Evolutionary conservation across 106 monocot species (phyloP), one percentile per base, ranked within the genome.

Genomic region (Agapanthus africanus): DNA sequence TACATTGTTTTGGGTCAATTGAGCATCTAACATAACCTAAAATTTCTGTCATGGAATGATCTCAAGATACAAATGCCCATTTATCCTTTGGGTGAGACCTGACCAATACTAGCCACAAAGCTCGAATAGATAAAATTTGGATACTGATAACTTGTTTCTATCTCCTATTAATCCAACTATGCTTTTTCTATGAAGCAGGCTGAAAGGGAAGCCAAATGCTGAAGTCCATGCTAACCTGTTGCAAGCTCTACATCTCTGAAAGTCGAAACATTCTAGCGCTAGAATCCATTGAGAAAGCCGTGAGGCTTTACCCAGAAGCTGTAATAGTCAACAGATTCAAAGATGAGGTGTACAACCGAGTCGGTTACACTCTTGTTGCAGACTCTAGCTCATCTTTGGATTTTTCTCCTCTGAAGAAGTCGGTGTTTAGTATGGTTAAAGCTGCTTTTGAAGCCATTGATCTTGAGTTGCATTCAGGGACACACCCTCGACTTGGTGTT

Each of bases 221-320:
- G 77, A 79, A 81, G 69, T 62, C 79, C 1, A 75, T 81, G 79
- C 70, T 95, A 6, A 72, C 80, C 51, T 95, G 88, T 37, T 91
- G 87, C 88, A 95, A 95, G 73, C 61, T 95, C 11, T 95, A 95
- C 77, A 88, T 95, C 75, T 95, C 94, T 21, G 94, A 91, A 67
- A 85, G 81, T 47, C 76, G 85, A 33, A 95, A 91, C 47, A 33
- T 59, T 14, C 25, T 42, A 31, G 67, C 74, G 6, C 32, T 74
- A 41, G 31, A 74, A 68, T 67, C 74, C 39, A 74, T 74, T 23
- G 74, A 74, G 57, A 35, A 25, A 59, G 74, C 74, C 22, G 74
- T 57, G 34, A n/a, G 34, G 33, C 18, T 68, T 19, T 33, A 40
- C 40, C 67, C 74, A 41, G 66, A 85, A 42, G 79, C 76, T 27